These are phyloP conservation scores for Yamadazyma jaroonii DNA, from an alignment of 1,139 yeast species.

Conservation along the genomic window DNA sequence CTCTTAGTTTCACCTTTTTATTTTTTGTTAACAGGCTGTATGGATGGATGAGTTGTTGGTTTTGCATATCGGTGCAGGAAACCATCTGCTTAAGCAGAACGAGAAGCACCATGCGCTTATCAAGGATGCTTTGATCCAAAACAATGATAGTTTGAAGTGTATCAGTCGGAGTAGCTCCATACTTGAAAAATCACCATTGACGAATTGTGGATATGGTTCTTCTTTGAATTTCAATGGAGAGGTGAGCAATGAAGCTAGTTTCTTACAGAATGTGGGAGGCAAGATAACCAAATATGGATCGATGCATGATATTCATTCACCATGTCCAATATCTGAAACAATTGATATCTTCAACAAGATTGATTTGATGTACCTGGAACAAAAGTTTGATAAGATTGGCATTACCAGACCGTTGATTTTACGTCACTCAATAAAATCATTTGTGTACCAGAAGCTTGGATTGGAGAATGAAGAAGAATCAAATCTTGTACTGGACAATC, in stretches of 20 bases:
- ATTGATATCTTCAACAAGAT: slow-evolving; percentile 18
- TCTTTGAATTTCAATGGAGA: slow-evolving; percentile 44
- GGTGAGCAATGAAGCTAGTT: slow-evolving; percentile 54
- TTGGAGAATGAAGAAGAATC: slow-evolving; percentile 1
- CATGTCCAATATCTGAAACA: slow-evolving; percentile 23
- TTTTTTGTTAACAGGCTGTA: not conserved
- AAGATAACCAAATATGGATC: slow-evolving; percentile 17
- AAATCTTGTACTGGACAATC: slow-evolving; percentile 7
- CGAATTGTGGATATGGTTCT: slow-evolving; percentile 60
- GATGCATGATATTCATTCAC: slow-evolving; percentile 22
- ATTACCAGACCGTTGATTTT: slow-evolving; percentile 26
- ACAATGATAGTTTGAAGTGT: slow-evolving; percentile 2
- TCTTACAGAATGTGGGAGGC: slow-evolving; percentile 15
- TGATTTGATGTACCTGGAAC: slow-evolving; percentile 11
- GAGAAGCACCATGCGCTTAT: slow-evolving; percentile 22
- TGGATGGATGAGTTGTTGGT: slow-evolving; percentile 12
- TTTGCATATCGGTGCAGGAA: slow-evolving; percentile 43
- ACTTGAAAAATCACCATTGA: slow-evolving; percentile 43
- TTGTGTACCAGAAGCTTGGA: slow-evolving; percentile 9
- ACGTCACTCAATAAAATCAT: slow-evolving; percentile 8
- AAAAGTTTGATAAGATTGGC: slow-evolving; percentile 16
- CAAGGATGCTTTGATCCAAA: slow-evolving; percentile 17
- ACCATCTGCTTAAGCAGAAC: slow-evolving; percentile 21
- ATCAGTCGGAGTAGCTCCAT: slow-evolving; percentile 20
- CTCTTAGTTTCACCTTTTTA: no score